Conservation (phyloP, 768 basidiomycete genomes). For the Hebeloma cylindrosporum region DNA sequence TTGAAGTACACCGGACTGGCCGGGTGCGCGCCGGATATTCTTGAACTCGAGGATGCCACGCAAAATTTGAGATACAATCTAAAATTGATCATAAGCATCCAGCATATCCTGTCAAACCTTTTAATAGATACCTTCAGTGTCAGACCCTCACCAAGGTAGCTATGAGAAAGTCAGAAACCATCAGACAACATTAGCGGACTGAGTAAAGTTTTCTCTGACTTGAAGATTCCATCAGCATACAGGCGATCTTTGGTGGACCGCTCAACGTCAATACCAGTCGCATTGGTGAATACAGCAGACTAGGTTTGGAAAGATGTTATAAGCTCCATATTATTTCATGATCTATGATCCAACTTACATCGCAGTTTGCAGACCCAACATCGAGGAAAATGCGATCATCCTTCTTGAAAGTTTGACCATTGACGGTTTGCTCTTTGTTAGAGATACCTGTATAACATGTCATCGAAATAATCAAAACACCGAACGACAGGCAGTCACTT, state of each 20-base stretch:
- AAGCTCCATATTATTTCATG: too few species aligned
- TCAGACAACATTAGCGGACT: background rate
- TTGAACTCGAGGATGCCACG: slow-evolving; percentile 59
- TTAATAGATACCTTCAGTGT: slow-evolving; percentile 47
- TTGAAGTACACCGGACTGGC: slow-evolving; percentile 62
- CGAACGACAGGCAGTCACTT: slow-evolving; percentile 21
- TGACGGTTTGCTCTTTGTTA: slow-evolving; percentile 43
- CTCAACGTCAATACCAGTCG: too few species aligned
- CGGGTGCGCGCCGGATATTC: slow-evolving; percentile 65
- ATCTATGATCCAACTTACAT: slow-evolving; percentile 43
- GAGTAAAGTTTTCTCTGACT: slow-evolving; percentile 23
- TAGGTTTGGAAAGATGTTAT: slow-evolving; percentile 49
- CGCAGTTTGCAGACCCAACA: slow-evolving; percentile 51
- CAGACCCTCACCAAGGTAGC: slow-evolving; percentile 48
- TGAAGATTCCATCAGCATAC: slow-evolving; percentile 47
- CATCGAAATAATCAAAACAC: background rate
- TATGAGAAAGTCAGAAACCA: slow-evolving; percentile 12
- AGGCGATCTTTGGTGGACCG: slow-evolving; percentile 49
- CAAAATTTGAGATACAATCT: slow-evolving; percentile 63
- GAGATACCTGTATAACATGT: slow-evolving; percentile 42
- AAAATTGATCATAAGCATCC: background rate
- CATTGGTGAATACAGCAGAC: slow-evolving; percentile 44
- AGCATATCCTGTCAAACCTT: background rate
- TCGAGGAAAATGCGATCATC: slow-evolving; percentile 63
- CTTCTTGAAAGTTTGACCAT: slow-evolving; percentile 41